Conservation (phyloP, 176 grass and related monocot species). For the Aechmea fasciata region DNA sequence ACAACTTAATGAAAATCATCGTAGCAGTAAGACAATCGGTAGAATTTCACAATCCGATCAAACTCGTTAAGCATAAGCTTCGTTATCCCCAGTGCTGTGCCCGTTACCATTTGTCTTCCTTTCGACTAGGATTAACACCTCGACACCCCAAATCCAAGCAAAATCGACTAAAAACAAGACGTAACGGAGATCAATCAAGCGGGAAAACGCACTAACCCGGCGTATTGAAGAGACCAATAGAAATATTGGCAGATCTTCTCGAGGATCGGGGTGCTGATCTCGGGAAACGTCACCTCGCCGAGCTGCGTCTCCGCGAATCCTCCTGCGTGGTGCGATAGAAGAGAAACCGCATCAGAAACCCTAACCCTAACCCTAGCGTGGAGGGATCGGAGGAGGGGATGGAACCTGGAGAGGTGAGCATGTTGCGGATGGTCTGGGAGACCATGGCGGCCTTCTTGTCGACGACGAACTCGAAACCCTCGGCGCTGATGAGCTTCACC, state of each 20-base stretch:
- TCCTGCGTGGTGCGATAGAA: conserved; percentile 5
- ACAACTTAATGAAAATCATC: too few relatives aligned
- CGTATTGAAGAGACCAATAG: conserved; percentile 84
- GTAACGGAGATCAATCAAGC: neutral
- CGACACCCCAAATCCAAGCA: neutral
- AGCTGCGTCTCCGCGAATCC: conserved; percentile 69
- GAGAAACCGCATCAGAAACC: neutral
- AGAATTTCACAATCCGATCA: too few relatives aligned
- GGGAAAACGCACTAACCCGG: conserved; percentile 25
- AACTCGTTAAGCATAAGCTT: too few relatives aligned
- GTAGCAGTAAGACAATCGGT: too few relatives aligned
- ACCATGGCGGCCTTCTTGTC: conserved; percentile 91
- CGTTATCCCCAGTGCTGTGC: too few relatives aligned
- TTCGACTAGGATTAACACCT: neutral
- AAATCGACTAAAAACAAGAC: neutral
- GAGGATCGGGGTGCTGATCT: conserved; percentile 61
- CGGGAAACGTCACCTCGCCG: conserved; percentile 82
- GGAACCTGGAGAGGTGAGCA: conserved; percentile 86
- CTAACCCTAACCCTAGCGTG: neutral
- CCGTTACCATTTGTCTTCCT: too few relatives aligned
- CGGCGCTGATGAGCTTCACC: conserved; percentile 94
- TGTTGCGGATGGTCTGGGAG: conserved; percentile 82
- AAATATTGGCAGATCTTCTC: conserved; percentile 98
- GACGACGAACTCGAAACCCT: conserved; percentile 93
- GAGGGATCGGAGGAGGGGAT: neutral